Conservation (phyloP, 139 green algal genomes). For the Tetratostichococcus sp. region DNA sequence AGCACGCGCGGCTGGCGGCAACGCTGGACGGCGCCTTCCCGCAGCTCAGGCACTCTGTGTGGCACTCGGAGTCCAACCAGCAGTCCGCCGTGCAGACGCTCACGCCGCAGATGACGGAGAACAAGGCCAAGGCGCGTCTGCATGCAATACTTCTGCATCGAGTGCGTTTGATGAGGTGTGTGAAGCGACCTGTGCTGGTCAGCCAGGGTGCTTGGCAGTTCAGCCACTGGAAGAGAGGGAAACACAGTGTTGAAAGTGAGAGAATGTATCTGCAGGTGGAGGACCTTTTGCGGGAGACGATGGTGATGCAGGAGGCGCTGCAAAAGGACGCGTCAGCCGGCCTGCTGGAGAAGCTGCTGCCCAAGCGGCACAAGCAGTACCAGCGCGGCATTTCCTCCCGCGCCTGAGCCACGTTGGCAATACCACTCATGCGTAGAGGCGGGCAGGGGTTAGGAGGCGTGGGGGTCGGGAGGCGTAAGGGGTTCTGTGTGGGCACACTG, state of each 20-base stretch:
- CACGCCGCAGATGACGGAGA: conserved; percentile 78
- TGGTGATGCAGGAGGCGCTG: conserved; percentile 40
- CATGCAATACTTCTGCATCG: not conserved
- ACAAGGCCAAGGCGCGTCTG: conserved; percentile 57
- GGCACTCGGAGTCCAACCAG: conserved; percentile 59
- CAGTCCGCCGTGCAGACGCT: conserved; percentile 70
- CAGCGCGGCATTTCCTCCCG: conserved; percentile 56
- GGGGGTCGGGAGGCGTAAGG: too few species aligned
- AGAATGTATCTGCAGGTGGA: conserved; percentile 60
- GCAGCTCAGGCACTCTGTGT: conserved; percentile 63
- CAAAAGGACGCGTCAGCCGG: conserved; percentile 13
- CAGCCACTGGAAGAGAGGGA: too few species aligned
- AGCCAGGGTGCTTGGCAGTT: too few species aligned
- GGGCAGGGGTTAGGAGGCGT: too few species aligned
- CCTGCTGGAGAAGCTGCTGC: conserved; percentile 75
- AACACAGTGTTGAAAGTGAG: too few species aligned
- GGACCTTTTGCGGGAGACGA: conserved; percentile 68
- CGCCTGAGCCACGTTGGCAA: too few species aligned
- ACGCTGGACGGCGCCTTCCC: conserved; percentile 66
- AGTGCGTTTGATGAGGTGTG: too few species aligned
- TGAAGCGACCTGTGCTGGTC: too few species aligned
- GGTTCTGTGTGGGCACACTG: too few species aligned
- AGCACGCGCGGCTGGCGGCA: conserved; percentile 37
- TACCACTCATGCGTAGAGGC: too few species aligned
- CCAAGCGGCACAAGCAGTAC: conserved; percentile 87